Percentiles rank a stretch among this genome's conserved stretches.
Conservation (phyloP, 192 early-diverging fungal genomes). For the Funneliformis mosseae region DNA sequence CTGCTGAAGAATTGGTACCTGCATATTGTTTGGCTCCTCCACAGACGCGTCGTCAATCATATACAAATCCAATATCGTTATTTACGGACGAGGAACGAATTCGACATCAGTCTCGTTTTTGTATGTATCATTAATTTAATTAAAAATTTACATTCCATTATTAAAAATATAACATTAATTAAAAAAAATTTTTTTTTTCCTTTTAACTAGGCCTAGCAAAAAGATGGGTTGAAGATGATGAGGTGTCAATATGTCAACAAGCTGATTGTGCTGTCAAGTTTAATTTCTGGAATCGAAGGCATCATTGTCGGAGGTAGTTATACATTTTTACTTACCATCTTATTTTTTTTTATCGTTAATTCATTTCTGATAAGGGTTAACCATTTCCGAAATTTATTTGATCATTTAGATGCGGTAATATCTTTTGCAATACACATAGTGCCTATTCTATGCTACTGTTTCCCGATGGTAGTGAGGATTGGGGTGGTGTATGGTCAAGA, state of each 20-base stretch:
- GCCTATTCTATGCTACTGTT: conserved; percentile 30
- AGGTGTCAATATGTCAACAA: conserved; percentile 32
- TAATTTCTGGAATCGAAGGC: conserved; percentile 29
- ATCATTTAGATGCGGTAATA: conserved; percentile 31
- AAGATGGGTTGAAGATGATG: conserved; percentile 32
- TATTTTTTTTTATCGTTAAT: background rate
- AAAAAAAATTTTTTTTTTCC: background rate
- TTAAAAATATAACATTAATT: background rate
- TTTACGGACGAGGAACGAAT: conserved; percentile 32
- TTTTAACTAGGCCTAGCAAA: conserved; percentile 18
- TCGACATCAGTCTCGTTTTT: conserved; percentile 30
- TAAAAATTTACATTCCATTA: too few relatives aligned
- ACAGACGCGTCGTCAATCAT: conserved; percentile 18
- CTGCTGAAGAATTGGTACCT: conserved; percentile 1
- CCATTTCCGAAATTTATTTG: background rate
- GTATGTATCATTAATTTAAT: background rate
- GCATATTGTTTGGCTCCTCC: conserved; percentile 26
- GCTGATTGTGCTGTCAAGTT: conserved; percentile 16
- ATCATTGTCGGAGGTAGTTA: conserved; percentile 34
- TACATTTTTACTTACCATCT: background rate
- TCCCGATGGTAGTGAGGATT: conserved; percentile 29
- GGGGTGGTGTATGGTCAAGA: conserved; percentile 33
- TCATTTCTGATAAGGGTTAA: background rate
- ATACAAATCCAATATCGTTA: conserved; percentile 31
- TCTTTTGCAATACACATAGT: conserved; percentile 30